Base-by-base conservation (phyloP, 805 yeast genomes). In the Lipomyces sp. region DNA sequence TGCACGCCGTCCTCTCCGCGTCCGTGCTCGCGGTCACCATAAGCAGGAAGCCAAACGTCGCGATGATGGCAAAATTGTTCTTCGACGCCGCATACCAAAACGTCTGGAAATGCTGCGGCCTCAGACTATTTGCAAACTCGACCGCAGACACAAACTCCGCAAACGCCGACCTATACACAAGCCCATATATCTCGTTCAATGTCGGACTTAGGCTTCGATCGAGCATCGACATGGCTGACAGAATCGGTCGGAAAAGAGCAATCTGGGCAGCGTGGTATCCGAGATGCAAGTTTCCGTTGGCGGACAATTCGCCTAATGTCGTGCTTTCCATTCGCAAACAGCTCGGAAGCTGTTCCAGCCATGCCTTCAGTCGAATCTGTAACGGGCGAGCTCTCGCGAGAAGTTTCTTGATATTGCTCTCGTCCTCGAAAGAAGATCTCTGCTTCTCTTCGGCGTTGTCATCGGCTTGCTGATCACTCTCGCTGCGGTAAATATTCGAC, bases 261-360 rank as follows among this genome's bases (percentile, higher is more conserved):
- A 62, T 54, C 32, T 61, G 64, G 2, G 64, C 62, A 2, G 64
- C 60, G 35, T 56, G 62, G 33, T 58, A 62, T 4, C 62, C 59
- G 2, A 62, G 52, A 43, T 62, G 64, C 14, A 62, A 45, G 39
- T 60, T 60, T 16, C 64, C 62, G 23, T 52, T 56, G 1, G 61
- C 57, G 16, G 61, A 60, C 7, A 60, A 49, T 33, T 62, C 62
- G 14, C 65, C 63, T 11, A 42, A 50, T 21, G 58, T 60, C 22
- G 45, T 50, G 28, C 53, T 48, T 32, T 52, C 62, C 58, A 60
- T 61, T 10, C 59, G 46, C 36, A 64, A 51, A 13, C 59, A 49
- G 16, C 56, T 60, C 1, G 74, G 74, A 22, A 70, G 63, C 2
- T 59, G 49, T 32, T 59, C 62, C 26, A 64, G 63, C 72, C 74